Conservation (phyloP, 139 green algal species). For the Coelastrella sp. region DNA sequence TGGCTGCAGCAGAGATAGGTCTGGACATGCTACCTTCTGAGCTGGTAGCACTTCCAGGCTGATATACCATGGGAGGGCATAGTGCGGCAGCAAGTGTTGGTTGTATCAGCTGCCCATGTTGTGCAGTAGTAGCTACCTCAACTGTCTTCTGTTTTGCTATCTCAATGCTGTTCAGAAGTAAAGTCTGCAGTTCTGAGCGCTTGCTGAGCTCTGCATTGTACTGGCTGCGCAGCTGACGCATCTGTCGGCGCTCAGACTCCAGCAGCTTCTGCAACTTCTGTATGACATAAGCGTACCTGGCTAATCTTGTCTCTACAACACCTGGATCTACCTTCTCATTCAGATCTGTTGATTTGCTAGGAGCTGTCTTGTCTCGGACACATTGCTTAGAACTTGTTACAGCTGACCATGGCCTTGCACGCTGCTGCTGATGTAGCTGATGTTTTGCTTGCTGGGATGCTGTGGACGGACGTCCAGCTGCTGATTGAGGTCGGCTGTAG, state of each 20-base stretch:
- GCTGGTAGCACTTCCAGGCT: neutral
- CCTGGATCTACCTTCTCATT: neutral
- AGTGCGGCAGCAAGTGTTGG: neutral
- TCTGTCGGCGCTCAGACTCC: conserved; percentile 23
- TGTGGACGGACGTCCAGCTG: neutral
- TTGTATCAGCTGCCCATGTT: too few species aligned
- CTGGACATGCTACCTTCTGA: neutral
- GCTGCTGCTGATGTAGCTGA: neutral
- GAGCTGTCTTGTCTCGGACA: neutral
- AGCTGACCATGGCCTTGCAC: neutral
- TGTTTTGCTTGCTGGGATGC: neutral
- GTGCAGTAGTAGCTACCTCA: neutral
- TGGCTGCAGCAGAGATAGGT: neutral
- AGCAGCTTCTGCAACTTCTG: conserved; percentile 40
- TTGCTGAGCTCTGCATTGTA: conserved; percentile 28
- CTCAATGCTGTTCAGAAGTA: conserved; percentile 41
- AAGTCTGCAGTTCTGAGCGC: conserved; percentile 15
- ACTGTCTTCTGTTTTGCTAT: neutral
- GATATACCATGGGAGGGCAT: neutral
- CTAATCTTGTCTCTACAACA: conserved; percentile 7
- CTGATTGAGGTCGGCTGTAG: neutral
- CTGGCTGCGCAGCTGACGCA: neutral
- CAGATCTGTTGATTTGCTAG: neutral
- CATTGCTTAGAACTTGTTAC: neutral
- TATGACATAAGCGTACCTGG: conserved; percentile 27